Conservation (phyloP, 2,329 filamentous ascomycete genomes). For the Pezicula radicicola region DNA sequence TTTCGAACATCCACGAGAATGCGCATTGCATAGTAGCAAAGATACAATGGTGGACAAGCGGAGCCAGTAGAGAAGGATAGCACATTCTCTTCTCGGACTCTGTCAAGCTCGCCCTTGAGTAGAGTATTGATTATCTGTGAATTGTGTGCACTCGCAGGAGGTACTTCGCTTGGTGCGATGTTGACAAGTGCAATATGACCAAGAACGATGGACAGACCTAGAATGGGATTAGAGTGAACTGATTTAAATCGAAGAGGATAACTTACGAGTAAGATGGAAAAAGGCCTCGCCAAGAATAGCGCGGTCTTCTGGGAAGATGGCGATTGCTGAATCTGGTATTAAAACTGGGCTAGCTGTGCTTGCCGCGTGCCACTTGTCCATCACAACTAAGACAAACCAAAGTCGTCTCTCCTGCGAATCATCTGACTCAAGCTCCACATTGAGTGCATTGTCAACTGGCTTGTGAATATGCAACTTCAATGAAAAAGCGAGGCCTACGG, state of each 20-base stretch:
- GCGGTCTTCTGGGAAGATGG: slow-evolving; percentile 57
- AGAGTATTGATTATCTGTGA: slow-evolving; percentile 44
- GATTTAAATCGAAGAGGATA: background rate
- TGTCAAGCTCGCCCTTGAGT: slow-evolving; percentile 57
- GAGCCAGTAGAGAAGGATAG: slow-evolving; percentile 47
- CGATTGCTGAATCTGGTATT: slow-evolving; percentile 59
- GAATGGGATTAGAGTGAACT: slow-evolving; percentile 4
- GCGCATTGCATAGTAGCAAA: slow-evolving; percentile 69
- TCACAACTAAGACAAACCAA: slow-evolving; percentile 70
- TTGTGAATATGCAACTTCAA: slow-evolving; percentile 56
- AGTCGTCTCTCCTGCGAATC: slow-evolving; percentile 60
- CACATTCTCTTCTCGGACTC: slow-evolving; percentile 64
- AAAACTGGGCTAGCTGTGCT: slow-evolving; percentile 60
- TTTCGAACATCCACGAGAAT: slow-evolving; percentile 61
- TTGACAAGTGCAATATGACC: slow-evolving; percentile 49
- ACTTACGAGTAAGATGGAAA: slow-evolving; percentile 65
- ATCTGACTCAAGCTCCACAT: slow-evolving; percentile 55
- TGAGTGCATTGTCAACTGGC: slow-evolving; percentile 34
- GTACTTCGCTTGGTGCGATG: slow-evolving; percentile 39
- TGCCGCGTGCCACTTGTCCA: slow-evolving; percentile 73
- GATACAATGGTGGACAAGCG: slow-evolving; percentile 54
- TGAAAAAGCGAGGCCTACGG: slow-evolving; percentile 62
- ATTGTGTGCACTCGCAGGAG: slow-evolving; percentile 36
- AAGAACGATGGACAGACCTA: slow-evolving; percentile 57
- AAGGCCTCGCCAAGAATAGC: slow-evolving; percentile 58